Base-by-base conservation (phyloP, 2,329 filamentous ascomycete species). In the Penicillium sp. region DNA sequence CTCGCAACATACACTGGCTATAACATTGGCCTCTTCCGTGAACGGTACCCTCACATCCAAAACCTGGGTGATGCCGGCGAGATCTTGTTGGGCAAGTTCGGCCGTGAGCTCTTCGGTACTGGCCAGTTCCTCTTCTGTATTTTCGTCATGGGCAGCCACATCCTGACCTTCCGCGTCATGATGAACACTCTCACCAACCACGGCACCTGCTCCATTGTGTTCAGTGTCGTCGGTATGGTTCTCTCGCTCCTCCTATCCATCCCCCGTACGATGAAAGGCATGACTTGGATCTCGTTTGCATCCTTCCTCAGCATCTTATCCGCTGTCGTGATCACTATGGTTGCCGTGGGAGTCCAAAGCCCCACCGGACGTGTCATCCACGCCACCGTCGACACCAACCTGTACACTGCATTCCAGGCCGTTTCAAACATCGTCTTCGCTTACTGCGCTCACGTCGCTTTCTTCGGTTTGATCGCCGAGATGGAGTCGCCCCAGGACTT, bases 401-500 rank as follows among this genome's bases (percentile, higher is more conserved):
- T 88, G 42, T 75, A 78, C 50, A 77, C 81, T 30, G 84, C 77
- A n/a, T 87, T 88, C 68, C 79, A 83, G 41, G 80, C 83, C n/a
- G 79, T 88, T 50, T 80, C 78, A 62, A 89, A 89, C 75, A 90
- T 90, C 55, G 79, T 88, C 57, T 84, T 90, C 59, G 87, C 88
- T 51, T 90, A 87, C 75, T 79, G 84, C 73, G 85, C 84, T 19
- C 84, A 88, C 66, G 82, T 86, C 26, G 85, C 84, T 60, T 89
- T 88, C 75, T 88, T 88, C 72, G 79, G 78, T 61, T 82, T 89
- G 67, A 84, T 87, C 61, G 78, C 80, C 50, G 87, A 89, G 69
- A 81, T 90, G 73, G 79, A 82, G 66, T 74, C 82, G 22, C 85
- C 86, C 7, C 69, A 76, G 45, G 81, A 85, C 61, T 88, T 84